Base-by-base conservation (phyloP, 495 filamentous ascomycete genomes). In the Zalerion maritima region DNA sequence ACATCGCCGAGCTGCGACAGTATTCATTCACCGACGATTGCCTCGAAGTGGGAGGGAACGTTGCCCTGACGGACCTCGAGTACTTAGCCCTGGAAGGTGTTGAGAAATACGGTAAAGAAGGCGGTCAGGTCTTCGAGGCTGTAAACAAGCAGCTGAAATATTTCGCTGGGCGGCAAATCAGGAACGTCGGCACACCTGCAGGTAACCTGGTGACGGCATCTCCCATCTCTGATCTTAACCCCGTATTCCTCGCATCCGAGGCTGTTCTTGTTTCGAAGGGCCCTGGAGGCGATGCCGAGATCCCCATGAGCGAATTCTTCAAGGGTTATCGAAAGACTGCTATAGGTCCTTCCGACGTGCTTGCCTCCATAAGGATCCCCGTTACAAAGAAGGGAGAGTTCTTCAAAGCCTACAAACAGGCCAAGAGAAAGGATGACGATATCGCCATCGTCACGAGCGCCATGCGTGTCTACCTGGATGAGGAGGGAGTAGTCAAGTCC, bases 201-300 rank as follows among this genome's bases (percentile, higher is more conserved):
- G 89, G 89, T 19, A 97, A 97, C 45, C 52, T 97, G 35, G 87
- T 83, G 5, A 97, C 89, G 2, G 89, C 89, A 2, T 92, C 83
- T 20, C 89, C 89, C 2, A 97, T 96, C 19, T 94, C 86, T 1
- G 89, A 97, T 58, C 54, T 97, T 20, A 97, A 97, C 46, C 89
- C 89, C 0, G 84, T 94, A 0, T 79, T 97, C 27, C 75, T 96
- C 41, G 87, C 87, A 3, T 73, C 81, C 3, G 82, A 85, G 40
- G 79, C 82, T 6, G 66, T 74, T 2, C 43, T 97, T 1, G 61
- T 92, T 18, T 81, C 87, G 3, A 87, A 79, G 42, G 78, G 75
- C 0, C 52, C 74, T 6, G 61, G 64, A 2, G 60, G 73, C 34
- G 78, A 81, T 25, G 76, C 62, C 2, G 73, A 86, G 42, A 78